These are phyloP conservation scores for Coemansia javaensis DNA, from an alignment of 192 early-diverging fungal species.

Conservation along the genomic window DNA sequence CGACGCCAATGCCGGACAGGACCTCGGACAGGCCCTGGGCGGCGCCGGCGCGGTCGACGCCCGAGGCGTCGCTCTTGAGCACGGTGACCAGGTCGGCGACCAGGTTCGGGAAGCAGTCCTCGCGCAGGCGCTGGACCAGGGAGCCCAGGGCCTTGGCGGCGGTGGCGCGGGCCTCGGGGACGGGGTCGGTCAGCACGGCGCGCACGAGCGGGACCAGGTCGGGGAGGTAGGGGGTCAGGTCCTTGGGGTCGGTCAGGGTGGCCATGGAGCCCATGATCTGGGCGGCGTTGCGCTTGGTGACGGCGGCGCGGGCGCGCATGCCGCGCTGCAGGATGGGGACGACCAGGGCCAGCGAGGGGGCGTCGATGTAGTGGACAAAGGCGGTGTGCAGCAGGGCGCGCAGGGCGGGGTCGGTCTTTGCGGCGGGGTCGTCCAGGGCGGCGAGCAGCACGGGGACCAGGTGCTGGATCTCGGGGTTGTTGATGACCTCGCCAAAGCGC, in stretches of 20 bases:
- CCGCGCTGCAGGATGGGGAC: slow-evolving; percentile 94
- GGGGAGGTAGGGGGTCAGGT: slow-evolving; percentile 85
- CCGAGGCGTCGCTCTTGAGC: slow-evolving; percentile 84
- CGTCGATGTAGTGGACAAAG: slow-evolving; percentile 98
- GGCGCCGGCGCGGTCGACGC: slow-evolving; percentile 92
- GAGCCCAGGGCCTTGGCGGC: slow-evolving; percentile 90
- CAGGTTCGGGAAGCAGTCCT: slow-evolving; percentile 87
- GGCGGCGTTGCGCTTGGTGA: slow-evolving; percentile 90
- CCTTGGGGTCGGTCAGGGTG: slow-evolving; percentile 84
- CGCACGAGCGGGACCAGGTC: slow-evolving; percentile 82
- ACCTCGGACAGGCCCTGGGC: slow-evolving; percentile 97
- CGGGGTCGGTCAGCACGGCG: slow-evolving; percentile 90
- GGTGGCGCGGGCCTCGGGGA: slow-evolving; percentile 91
- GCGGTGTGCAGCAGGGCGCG: slow-evolving; percentile 83
- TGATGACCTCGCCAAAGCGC: slow-evolving; percentile 92
- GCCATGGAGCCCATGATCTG: slow-evolving; percentile 99
- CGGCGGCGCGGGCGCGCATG: slow-evolving; percentile 78
- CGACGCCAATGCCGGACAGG: slow-evolving; percentile 80
- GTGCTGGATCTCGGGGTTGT: slow-evolving; percentile 94
- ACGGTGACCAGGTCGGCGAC: slow-evolving; percentile 80
- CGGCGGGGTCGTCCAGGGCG: slow-evolving; percentile 85
- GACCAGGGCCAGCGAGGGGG: slow-evolving; percentile 89
- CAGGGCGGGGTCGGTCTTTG: slow-evolving; percentile 77
- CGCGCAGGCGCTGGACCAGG: slow-evolving; percentile 87
- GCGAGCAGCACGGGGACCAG: slow-evolving; percentile 82